phyloP scores from a whole-genome alignment of 2,329 filamentous ascomycete genomes.

The Arachnomyces sp. region DNA sequence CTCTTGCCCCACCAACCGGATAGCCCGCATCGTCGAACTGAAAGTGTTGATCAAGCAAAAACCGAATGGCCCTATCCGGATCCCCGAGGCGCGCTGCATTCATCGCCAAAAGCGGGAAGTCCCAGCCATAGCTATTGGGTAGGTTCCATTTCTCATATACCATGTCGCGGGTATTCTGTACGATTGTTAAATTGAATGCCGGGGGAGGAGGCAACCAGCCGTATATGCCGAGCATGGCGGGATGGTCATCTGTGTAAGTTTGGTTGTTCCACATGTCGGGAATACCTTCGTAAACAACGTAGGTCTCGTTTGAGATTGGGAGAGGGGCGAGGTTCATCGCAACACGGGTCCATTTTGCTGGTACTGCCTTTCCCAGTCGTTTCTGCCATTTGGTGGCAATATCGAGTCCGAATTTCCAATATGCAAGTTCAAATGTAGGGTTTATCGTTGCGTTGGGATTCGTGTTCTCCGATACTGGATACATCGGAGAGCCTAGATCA shows the following conservation, averaged over 20 bases:
- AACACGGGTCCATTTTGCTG: slow-evolving; percentile 42
- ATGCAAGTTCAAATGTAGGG: slow-evolving; percentile 53
- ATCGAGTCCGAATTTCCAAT: slow-evolving; percentile 55
- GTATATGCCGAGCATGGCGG: slow-evolving; percentile 40
- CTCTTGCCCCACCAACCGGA: slow-evolving; percentile 44
- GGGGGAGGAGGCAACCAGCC: slow-evolving; percentile 38
- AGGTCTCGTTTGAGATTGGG: slow-evolving; percentile 44
- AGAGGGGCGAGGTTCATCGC: slow-evolving; percentile 48
- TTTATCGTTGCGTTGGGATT: slow-evolving; percentile 50
- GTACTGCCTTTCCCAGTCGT: slow-evolving; percentile 38
- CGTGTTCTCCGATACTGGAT: slow-evolving; percentile 52
- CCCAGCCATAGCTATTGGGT: slow-evolving; percentile 40
- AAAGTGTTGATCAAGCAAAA: slow-evolving; percentile 44
- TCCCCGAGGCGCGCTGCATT: slow-evolving; percentile 38
- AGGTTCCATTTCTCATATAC: slow-evolving; percentile 38
- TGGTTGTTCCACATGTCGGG: slow-evolving; percentile 37
- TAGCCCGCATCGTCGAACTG: slow-evolving; percentile 52
- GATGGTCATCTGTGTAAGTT: slow-evolving; percentile 35
- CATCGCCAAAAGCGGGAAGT: slow-evolving; percentile 42
- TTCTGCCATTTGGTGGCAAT: slow-evolving; percentile 48
- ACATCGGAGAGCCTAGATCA: slow-evolving; percentile 47
- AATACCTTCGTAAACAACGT: slow-evolving; percentile 49
- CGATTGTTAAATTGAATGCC: slow-evolving; percentile 30
- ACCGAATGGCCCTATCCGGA: slow-evolving; percentile 33
- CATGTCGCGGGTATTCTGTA: slow-evolving; percentile 32